Percentiles rank a stretch among this genome's conserved stretches.
phyloP scores from a whole-genome alignment of 2,329 filamentous ascomycete species.

The Sclerotinia trifoliorum region DNA sequence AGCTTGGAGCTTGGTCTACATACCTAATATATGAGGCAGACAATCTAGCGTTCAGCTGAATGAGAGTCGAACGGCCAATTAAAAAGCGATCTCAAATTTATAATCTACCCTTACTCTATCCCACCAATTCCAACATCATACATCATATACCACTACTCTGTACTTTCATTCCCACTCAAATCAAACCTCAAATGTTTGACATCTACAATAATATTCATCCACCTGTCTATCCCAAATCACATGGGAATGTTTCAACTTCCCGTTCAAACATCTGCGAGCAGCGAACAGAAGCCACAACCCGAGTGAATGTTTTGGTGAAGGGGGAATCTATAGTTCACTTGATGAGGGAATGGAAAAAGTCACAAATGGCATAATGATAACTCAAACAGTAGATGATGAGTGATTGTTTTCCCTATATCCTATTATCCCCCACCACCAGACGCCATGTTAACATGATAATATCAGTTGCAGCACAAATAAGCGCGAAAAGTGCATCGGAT shows the following conservation, averaged over 20 bases:
- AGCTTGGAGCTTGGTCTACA: background rate
- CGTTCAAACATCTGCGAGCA: too few species aligned
- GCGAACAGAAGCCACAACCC: background rate
- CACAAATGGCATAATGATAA: background rate
- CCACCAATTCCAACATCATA: background rate
- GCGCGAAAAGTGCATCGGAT: slow-evolving; percentile 13
- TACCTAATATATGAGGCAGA: background rate
- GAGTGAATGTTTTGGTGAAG: background rate
- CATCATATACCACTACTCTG: too few species aligned
- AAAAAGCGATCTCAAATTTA: background rate
- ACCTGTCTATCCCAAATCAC: background rate
- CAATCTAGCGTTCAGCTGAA: background rate
- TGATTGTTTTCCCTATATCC: slow-evolving; percentile 22
- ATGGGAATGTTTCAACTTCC: background rate
- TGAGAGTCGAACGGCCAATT: background rate
- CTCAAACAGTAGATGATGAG: background rate
- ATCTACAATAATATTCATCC: background rate
- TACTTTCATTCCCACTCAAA: too few species aligned
- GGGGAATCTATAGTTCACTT: too few species aligned
- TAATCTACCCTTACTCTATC: too few species aligned
- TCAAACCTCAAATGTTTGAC: background rate
- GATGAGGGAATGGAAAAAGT: background rate
- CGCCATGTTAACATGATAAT: slow-evolving; percentile 22
- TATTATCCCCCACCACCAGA: slow-evolving; percentile 21
- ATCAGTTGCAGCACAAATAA: slow-evolving; percentile 21